These are phyloP conservation scores for Corinectria fuckeliana DNA, from an alignment of 2,329 filamentous ascomycete genomes.

Conservation along the genomic window DNA sequence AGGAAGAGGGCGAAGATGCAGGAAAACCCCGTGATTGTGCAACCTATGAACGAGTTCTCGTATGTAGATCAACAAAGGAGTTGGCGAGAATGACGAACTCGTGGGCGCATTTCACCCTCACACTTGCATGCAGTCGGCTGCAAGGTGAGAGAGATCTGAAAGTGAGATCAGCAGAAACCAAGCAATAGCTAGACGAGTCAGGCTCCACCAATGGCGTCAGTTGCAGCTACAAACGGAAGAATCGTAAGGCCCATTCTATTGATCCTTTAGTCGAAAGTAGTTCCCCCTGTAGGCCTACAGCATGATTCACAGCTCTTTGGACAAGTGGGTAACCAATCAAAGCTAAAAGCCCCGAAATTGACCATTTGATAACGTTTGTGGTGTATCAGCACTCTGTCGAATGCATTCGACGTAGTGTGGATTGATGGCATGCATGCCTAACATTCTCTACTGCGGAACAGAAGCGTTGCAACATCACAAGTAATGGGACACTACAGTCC, in stretches of 20 bases:
- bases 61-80: not conserved
- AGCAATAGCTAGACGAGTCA: not conserved
- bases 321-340: not conserved
- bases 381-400: not conserved
- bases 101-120: not conserved
- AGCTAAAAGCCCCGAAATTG: too few relatives aligned
- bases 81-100: not conserved
- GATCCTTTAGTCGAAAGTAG: too few relatives aligned
- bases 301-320: not conserved
- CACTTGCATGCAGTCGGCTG: not conserved
- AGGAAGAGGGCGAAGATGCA: not conserved
- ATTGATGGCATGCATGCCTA: not conserved
- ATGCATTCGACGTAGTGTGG: not conserved
- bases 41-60: not conserved
- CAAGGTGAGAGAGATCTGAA: not conserved
- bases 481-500: not conserved
- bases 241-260: too few relatives aligned
- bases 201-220: not conserved
- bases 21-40: not conserved
- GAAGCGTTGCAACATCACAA: not conserved
- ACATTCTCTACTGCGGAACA: not conserved
- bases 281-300: not conserved
- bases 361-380: not conserved
- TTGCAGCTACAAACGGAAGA: not conserved
- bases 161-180: not conserved